These are phyloP conservation scores for Prunella vulgaris DNA, from an alignment of 257 asterid species.

Conservation along the genomic window DNA sequence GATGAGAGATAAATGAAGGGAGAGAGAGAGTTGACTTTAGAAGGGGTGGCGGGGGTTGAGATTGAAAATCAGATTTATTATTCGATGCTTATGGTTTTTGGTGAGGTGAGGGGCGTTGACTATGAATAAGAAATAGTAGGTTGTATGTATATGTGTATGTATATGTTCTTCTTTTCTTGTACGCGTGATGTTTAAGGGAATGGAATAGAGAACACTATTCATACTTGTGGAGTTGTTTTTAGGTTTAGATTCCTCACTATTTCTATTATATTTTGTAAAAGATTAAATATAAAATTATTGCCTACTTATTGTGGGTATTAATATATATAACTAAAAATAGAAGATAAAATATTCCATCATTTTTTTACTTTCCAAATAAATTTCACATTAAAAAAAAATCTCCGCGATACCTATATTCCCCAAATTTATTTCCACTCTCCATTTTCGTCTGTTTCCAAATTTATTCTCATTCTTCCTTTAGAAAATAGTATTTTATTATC, in stretches of 20 bases:
- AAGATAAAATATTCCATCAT: too few species aligned
- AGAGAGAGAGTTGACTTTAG: conserved; percentile 56
- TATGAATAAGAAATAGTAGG: neutral
- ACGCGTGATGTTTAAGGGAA: conserved; percentile 36
- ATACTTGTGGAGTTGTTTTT: neutral
- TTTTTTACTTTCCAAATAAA: too few species aligned
- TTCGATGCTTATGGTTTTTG: conserved; percentile 30
- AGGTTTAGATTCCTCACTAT: neutral
- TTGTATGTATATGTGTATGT: conserved; percentile 4
- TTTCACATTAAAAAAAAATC: too few species aligned
- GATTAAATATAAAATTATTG: too few species aligned
- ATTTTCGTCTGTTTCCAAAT: too few species aligned
- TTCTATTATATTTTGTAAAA: too few species aligned
- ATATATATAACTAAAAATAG: too few species aligned
- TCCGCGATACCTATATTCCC: too few species aligned
- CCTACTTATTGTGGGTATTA: too few species aligned
- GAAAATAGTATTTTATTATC: too few species aligned
- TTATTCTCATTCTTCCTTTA: too few species aligned
- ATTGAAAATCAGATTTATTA: conserved; percentile 19
- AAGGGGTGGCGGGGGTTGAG: conserved; percentile 17
- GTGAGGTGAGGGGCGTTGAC: conserved; percentile 48
- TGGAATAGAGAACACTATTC: conserved; percentile 14
- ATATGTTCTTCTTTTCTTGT: neutral
- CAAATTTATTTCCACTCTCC: too few species aligned
- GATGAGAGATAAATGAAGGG: conserved; percentile 25